Evolutionary conservation across 2,329 filamentous ascomycete genomes (phyloP).

Genomic region (Iodosphaeria phyllophila): DNA sequence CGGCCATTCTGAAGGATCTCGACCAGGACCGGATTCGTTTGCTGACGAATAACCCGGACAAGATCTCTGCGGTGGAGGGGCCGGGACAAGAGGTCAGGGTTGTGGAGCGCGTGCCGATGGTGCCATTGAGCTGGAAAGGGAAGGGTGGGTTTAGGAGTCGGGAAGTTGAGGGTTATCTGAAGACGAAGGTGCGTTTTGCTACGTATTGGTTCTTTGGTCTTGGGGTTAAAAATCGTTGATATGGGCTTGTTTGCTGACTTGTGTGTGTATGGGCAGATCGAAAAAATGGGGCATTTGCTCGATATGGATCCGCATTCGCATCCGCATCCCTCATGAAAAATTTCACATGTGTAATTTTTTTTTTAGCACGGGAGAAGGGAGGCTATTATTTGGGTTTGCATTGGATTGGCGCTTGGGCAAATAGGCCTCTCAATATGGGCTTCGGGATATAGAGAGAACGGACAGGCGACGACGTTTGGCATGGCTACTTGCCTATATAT

Average conservation of each 20-base stretch:
- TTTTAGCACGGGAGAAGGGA: no score
- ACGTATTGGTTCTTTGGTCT: no score
- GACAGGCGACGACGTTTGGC: no score
- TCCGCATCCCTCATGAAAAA: no score
- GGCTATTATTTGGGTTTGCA: no score
- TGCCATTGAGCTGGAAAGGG: conserved; percentile 83
- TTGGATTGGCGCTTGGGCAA: no score
- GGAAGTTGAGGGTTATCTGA: conserved; percentile 86
- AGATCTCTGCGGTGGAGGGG: conserved; percentile 85
- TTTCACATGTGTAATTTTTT: no score
- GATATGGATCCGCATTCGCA: no score
- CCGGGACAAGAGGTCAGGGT: conserved; percentile 77
- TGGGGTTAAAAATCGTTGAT: neutral
- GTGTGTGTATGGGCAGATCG: conserved; percentile 34
- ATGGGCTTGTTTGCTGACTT: conserved; percentile 1
- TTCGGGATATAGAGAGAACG: no score
- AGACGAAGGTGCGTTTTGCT: conserved; percentile 58
- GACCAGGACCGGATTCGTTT: conserved; percentile 62
- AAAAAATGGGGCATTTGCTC: conserved; percentile 74
- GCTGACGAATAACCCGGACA: conserved; percentile 94
- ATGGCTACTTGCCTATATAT: no score
- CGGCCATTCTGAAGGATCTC: conserved; percentile 79
- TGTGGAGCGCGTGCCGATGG: conserved; percentile 82
- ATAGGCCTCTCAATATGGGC: no score
- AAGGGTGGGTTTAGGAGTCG: conserved; percentile 66